Evolutionary conservation across 805 yeast species (phyloP).

Genomic region (Suhomyces faveliae): DNA sequence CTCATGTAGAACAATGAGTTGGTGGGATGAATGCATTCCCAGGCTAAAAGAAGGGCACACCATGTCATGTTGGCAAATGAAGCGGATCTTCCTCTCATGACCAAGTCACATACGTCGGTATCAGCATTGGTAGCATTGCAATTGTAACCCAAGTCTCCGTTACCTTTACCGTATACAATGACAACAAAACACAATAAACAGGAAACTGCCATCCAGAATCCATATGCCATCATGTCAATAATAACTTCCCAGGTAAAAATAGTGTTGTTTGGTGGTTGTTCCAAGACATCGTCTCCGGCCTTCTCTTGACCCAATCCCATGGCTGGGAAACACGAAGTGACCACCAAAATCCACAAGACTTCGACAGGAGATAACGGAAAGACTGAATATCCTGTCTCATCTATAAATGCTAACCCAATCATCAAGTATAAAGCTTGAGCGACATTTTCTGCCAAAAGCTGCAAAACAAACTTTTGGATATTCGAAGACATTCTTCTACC

Average conservation of each 20-base stretch:
- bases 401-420: conserved; percentile 73
- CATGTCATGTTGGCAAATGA: conserved; percentile 83
- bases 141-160: conserved; percentile 59
- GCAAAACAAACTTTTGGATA: conserved; percentile 75
- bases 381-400: conserved; percentile 62
- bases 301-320: conserved; percentile 76
- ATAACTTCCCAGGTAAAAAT: conserved; percentile 68
- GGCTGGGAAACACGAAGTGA: conserved; percentile 80
- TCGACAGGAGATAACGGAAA: conserved; percentile 79
- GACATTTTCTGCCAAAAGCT: conserved; percentile 68
- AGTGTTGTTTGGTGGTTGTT: conserved; percentile 60
- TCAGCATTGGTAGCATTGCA: conserved; percentile 54
- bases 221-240: conserved; percentile 68
- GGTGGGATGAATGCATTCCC: conserved; percentile 78
- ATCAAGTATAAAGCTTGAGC: conserved; percentile 61
- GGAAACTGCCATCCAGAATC: conserved; percentile 67
- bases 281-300: conserved; percentile 63
- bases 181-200: conserved; percentile 67
- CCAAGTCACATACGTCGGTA: conserved; percentile 50
- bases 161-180: conserved; percentile 64
- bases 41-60: conserved; percentile 77
- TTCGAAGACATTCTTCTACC: conserved; percentile 78
- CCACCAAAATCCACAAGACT: conserved; percentile 75
- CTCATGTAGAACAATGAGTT: conserved; percentile 71
- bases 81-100: conserved; percentile 73